Conservation (phyloP, 2,329 filamentous ascomycete genomes). For the Corniculantispora saksenae region DNA sequence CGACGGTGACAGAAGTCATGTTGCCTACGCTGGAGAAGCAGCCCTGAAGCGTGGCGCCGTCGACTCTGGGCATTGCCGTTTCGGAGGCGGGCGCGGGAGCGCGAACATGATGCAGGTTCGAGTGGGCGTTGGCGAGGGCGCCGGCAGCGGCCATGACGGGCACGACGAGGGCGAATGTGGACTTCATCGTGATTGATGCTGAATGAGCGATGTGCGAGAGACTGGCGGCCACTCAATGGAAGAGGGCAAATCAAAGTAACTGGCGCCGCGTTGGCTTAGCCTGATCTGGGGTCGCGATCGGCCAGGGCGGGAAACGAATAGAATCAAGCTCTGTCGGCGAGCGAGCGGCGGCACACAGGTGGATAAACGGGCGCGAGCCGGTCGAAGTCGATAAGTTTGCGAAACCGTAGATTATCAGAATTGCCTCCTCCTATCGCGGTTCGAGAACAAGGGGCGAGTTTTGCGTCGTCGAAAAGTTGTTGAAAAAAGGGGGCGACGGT, state of each 20-base stretch:
- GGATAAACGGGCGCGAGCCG: too few species aligned
- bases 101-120: constrained; percentile 13
- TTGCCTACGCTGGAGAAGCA: constrained; percentile 51
- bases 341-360: too few species aligned
- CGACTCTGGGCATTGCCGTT: constrained; percentile 36
- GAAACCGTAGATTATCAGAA: too few species aligned
- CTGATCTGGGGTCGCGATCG: not conserved
- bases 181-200: constrained; percentile 5
- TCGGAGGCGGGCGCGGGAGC: constrained; percentile 30
- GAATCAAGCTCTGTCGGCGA: not conserved
- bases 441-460: not conserved
- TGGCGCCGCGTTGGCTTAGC: not conserved
- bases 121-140: constrained; percentile 24
- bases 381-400: too few species aligned
- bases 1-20: constrained; percentile 31
- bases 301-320: not conserved
- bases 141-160: constrained; percentile 32
- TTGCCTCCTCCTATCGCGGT: not conserved
- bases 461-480: not conserved
- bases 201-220: constrained; percentile 5
- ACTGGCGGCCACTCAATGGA: not conserved
- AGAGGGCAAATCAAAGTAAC: not conserved
- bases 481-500: constrained; percentile 1
- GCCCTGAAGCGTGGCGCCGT: constrained; percentile 48
- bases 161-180: constrained; percentile 21